Percentiles rank a stretch among this genome's conserved stretches.
Conservation (phyloP, 805 yeast genomes). For the Candida sanyiensis region DNA sequence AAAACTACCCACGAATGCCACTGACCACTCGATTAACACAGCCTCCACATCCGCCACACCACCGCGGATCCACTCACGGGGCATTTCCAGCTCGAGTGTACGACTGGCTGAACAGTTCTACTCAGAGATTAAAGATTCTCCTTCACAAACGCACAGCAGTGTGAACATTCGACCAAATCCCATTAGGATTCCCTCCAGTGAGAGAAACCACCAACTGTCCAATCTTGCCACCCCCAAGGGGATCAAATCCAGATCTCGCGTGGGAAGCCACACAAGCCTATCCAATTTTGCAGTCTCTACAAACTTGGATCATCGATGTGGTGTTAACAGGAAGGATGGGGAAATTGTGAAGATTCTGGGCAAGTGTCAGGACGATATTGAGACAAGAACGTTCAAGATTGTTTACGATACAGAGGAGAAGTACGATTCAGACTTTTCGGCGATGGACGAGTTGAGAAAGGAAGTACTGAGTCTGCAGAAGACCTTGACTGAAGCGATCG, state of each 20-base stretch:
- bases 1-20: no score
- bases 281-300: neutral
- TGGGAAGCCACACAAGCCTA: neutral
- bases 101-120: constrained; percentile 4
- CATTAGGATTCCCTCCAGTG: neutral
- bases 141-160: neutral
- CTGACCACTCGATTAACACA: no score
- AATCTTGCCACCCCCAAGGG: neutral
- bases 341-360: neutral
- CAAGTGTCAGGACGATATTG: constrained; percentile 2
- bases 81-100: neutral
- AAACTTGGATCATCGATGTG: neutral
- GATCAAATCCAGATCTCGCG: neutral
- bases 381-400: neutral
- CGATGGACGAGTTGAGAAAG: neutral
- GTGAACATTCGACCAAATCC: neutral
- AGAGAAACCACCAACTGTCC: neutral
- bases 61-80: constrained; percentile 1
- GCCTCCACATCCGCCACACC: neutral
- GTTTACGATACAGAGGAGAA: constrained; percentile 3
- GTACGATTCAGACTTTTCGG: constrained; percentile 1
- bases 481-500: neutral
- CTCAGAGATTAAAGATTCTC: constrained; percentile 1
- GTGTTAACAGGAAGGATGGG: neutral
- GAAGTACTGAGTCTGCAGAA: neutral